These are phyloP conservation scores for Annona squamosa DNA, from an alignment of 164 flowering plant species.

Conservation along the genomic window DNA sequence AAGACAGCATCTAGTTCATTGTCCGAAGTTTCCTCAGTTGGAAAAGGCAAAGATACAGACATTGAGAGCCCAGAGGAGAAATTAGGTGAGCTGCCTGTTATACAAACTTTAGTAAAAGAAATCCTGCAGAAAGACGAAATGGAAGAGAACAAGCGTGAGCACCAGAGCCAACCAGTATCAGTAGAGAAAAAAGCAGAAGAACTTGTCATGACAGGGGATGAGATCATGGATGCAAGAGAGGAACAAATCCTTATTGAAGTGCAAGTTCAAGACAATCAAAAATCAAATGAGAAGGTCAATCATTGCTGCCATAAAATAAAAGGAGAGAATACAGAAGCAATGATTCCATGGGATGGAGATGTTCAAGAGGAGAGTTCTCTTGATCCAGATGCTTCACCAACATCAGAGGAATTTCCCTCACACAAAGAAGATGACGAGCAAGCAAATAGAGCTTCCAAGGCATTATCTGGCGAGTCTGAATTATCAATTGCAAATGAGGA, in stretches of 20 bases:
- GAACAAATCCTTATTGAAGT: background rate
- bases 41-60: background rate
- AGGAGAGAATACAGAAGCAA: background rate
- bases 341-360: background rate
- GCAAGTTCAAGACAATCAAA: background rate
- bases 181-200: background rate
- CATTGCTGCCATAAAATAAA: background rate
- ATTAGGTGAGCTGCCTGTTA: background rate
- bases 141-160: background rate
- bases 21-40: background rate
- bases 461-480: background rate
- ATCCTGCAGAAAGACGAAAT: background rate
- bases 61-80: background rate
- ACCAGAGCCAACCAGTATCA: background rate
- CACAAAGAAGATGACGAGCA: background rate
- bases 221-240: background rate
- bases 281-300: background rate
- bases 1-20: background rate
- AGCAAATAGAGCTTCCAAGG: background rate
- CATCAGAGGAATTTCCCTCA: background rate
- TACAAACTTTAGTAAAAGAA: slow-evolving; percentile 2
- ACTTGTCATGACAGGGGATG: background rate
- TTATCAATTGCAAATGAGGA: background rate
- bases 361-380: background rate
- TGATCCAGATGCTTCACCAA: background rate